Evolutionary conservation across 371 early-diverging fungal genomes (phyloP).

Genomic region (Sporodiniella umbellata): DNA sequence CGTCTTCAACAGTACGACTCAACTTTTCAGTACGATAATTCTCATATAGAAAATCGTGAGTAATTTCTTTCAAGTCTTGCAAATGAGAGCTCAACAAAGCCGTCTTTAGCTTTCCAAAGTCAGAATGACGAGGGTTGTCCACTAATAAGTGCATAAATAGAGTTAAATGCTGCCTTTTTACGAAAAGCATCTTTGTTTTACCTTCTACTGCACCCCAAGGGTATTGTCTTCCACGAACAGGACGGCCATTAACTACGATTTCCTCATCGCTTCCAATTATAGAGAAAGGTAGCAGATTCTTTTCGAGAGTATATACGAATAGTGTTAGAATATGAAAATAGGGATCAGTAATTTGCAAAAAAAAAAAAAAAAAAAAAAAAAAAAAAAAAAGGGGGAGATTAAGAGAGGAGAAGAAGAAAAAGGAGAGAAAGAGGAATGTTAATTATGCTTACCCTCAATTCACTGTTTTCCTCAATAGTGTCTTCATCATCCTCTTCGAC

Average conservation of each 20-base stretch:
- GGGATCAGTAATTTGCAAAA: too few relatives aligned
- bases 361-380: too few relatives aligned
- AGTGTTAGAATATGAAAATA: too few relatives aligned
- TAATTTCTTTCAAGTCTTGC: constrained; percentile 89
- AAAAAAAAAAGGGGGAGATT: too few relatives aligned
- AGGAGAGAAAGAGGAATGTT: too few relatives aligned
- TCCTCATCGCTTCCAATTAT: constrained; percentile 96
- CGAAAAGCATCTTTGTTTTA: constrained; percentile 11
- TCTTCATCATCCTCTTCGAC: constrained; percentile 87
- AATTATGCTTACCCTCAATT: constrained; percentile 60
- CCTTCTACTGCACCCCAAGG: constrained; percentile 99
- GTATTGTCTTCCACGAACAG: constrained; percentile 94
- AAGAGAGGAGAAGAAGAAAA: too few relatives aligned
- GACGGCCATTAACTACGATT: constrained; percentile 69
- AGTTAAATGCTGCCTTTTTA: background rate
- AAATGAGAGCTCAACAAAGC: constrained; percentile 90
- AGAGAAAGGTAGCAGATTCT: constrained; percentile 92
- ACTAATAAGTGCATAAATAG: constrained; percentile 40
- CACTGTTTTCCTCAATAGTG: constrained; percentile 94
- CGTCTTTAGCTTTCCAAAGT: constrained; percentile 93
- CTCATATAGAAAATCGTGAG: constrained; percentile 84
- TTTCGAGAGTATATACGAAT: too few relatives aligned
- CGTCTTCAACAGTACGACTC: constrained; percentile 59
- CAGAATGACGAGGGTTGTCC: constrained; percentile 89
- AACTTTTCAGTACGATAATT: constrained; percentile 93